Evolutionary conservation across 2,329 filamentous ascomycete species (phyloP), one percentile per base, ranked within the genome.

Genomic region (Exophiala spinifera): DNA sequence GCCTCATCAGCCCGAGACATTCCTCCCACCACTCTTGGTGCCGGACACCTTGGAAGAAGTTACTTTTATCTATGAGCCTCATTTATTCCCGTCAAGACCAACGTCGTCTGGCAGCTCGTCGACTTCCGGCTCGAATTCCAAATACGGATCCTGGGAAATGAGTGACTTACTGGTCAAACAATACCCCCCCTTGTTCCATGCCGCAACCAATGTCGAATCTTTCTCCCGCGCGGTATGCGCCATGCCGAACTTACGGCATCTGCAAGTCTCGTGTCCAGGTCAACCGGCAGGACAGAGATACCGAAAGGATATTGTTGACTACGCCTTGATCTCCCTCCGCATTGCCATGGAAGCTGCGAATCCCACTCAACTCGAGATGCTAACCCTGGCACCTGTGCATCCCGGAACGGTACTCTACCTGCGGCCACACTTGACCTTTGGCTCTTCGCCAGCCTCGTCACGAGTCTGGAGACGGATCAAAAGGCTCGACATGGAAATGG

Each of bases 161-260:
- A 90, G 86, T 57, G 87, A 92, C 66, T 80, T 95, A 55, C 78
- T 95, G 57, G 88, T 89, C 13, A 84, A 89, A 67, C 90, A 95
- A 72, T 95, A 95, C 66, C 89, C 89, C 49, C 89, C 91, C 4
- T 75, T 95, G 2, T 95, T 95, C 73, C 91, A 96, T 67, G 88
- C 90, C 5, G 88, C 91, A 6, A 92, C 89, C 57, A 94, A 96
- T 67, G 86, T 95, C 5, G 82, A 88, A 4, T 88, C 88, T 36
- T 95, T 96, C 73, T 85, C 92, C 63, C 79, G 84, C 60, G 88
- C 88, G 46, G 77, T 95, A 67, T 80, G 79, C 33, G 76, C 84
- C 59, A 70, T 95, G 65, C 74, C 82, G 54, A 87, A 86, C 63
- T 75, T 96, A 64, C 77, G 82, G 43, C 88, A 92, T 68, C 76